phyloP scores from a whole-genome alignment of 2,329 filamentous ascomycete genomes.

The Venturia pyrina region DNA sequence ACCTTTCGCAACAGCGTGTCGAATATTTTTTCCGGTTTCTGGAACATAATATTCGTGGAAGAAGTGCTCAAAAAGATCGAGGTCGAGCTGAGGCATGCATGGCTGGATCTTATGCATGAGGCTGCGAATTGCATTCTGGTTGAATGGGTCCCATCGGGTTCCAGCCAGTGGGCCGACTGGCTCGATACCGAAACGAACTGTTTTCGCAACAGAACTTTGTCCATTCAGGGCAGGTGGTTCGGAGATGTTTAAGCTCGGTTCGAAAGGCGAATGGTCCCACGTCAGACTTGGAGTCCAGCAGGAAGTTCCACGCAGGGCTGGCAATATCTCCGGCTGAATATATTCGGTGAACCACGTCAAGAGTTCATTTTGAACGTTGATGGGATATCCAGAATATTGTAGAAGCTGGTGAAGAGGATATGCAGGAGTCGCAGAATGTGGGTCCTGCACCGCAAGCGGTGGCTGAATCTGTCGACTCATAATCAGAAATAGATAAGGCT shows the following conservation, averaged over 20 bases:
- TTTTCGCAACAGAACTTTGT: neutral
- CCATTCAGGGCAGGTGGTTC: neutral
- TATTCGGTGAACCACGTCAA: neutral
- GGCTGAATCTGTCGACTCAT: neutral
- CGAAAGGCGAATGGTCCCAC: slow-evolving; percentile 1
- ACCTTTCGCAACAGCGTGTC: neutral
- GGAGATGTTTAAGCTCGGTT: neutral
- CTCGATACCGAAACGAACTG: slow-evolving; percentile 4
- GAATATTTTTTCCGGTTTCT: neutral
- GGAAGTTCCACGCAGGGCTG: neutral
- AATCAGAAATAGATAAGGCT: neutral
- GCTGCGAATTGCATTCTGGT: neutral
- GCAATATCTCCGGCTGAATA: neutral
- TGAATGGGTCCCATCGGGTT: neutral
- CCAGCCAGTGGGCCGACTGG: neutral
- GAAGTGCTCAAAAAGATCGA: neutral
- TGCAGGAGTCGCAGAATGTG: neutral
- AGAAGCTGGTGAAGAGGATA: neutral
- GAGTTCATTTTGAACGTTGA: neutral
- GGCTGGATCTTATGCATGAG: neutral
- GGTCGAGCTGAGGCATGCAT: neutral
- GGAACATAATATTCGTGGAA: neutral
- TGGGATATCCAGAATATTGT: neutral
- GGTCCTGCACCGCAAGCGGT: neutral
- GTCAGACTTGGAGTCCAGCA: neutral